phyloP scores from a whole-genome alignment of 139 green algal genomes.

The Haematococcus lacustris region DNA sequence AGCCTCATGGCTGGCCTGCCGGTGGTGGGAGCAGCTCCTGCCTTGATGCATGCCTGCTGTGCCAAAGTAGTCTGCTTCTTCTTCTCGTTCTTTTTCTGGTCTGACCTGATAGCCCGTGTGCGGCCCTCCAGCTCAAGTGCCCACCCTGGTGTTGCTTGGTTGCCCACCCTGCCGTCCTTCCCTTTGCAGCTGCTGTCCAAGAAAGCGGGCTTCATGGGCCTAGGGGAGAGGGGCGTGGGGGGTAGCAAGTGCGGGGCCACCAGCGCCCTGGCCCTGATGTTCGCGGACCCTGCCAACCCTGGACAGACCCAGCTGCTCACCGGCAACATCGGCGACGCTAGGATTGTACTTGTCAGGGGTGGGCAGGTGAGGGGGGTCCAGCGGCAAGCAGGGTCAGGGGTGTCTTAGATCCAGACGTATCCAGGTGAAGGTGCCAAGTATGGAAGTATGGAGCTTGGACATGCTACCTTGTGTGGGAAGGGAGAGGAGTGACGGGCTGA shows the following conservation, averaged over 20 bases:
- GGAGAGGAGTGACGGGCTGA: too few species aligned
- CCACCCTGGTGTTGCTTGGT: too few species aligned
- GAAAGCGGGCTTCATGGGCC: slow-evolving; percentile 64
- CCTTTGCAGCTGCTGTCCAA: not conserved
- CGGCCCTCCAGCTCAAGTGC: not conserved
- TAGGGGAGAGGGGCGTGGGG: slow-evolving; percentile 79
- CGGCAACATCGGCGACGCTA: slow-evolving; percentile 86
- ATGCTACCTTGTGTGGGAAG: too few species aligned
- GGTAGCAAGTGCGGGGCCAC: slow-evolving; percentile 85
- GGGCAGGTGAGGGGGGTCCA: too few species aligned
- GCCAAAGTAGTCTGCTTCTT: too few species aligned
- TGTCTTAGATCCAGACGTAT: too few species aligned
- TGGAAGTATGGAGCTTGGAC: too few species aligned
- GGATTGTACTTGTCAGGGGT: slow-evolving; percentile 63
- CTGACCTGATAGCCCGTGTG: not conserved
- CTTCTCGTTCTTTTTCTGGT: not conserved
- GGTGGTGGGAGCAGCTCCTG: too few species aligned
- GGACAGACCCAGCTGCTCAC: slow-evolving; percentile 29
- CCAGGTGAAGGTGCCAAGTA: too few species aligned
- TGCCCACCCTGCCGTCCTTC: not conserved
- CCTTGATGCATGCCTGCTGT: too few species aligned
- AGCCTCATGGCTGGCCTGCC: not conserved
- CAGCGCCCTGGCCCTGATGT: slow-evolving; percentile 52
- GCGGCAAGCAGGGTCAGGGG: too few species aligned
- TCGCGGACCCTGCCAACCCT: not conserved